Percentiles rank a stretch among this genome's conserved stretches.
Evolutionary conservation across 139 green algal genomes (phyloP).

Genomic region (Ostreobium quekettii): DNA sequence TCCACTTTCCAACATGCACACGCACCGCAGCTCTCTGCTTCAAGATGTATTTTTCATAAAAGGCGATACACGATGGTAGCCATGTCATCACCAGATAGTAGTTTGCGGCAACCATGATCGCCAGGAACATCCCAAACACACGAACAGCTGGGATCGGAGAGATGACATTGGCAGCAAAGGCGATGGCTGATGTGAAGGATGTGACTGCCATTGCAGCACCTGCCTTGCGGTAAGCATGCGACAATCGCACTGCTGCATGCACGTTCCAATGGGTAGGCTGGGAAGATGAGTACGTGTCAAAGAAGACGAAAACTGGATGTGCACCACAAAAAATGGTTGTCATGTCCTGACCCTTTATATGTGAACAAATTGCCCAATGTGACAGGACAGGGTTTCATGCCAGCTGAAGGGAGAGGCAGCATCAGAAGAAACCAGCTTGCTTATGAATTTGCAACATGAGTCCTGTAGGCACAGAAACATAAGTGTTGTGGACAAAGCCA

Average conservation of each 20-base stretch:
- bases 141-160: constrained; percentile 17
- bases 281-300: constrained; percentile 9
- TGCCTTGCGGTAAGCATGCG: constrained; percentile 10
- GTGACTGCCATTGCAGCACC: constrained; percentile 12
- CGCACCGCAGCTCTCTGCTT: neutral
- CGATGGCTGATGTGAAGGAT: constrained; percentile 19
- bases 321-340: neutral
- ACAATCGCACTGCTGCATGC: neutral
- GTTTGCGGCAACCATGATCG: constrained; percentile 15
- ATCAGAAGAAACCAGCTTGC: too few relatives aligned
- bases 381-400: too few relatives aligned
- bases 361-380: too few relatives aligned
- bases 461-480: too few relatives aligned
- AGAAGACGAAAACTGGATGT: constrained; percentile 15
- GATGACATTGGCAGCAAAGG: constrained; percentile 21
- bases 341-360: too few relatives aligned
- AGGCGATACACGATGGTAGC: constrained; percentile 15
- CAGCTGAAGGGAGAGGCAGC: too few relatives aligned
- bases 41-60: constrained; percentile 20
- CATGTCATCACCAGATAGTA: constrained; percentile 20
- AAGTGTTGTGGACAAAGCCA: too few relatives aligned
- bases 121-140: constrained; percentile 15
- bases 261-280: constrained; percentile 7
- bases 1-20: too few relatives aligned
- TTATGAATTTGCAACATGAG: too few relatives aligned